Evolutionary conservation across 1,139 yeast genomes (phyloP).

Genomic region (Suhomyces choctaworum): DNA sequence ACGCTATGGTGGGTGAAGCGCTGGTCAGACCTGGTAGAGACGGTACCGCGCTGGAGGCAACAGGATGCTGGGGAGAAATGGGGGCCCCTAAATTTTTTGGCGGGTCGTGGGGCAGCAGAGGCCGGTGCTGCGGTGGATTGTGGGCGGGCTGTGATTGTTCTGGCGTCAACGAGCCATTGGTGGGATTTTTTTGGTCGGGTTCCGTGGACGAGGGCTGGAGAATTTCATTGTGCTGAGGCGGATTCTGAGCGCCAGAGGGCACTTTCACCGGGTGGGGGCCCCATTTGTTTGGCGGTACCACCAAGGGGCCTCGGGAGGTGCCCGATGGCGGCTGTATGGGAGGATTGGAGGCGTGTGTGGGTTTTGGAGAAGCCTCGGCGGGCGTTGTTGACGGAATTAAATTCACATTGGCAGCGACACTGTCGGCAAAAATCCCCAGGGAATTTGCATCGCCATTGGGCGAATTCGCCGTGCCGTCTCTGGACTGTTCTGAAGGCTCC

Average conservation of each 20-base stretch:
- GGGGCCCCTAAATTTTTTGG: neutral
- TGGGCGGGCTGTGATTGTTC: neutral
- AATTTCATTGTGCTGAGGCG: neutral
- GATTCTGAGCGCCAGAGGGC: neutral
- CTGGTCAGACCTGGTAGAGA: neutral
- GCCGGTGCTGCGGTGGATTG: too few species aligned
- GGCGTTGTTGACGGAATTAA: neutral
- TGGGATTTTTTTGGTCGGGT: conserved; percentile 1
- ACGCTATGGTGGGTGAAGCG: neutral
- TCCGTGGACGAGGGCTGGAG: neutral
- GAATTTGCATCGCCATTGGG: conserved; percentile 3
- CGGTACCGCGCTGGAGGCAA: neutral
- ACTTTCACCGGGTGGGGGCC: too few species aligned
- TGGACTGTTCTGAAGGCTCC: conserved; percentile 2
- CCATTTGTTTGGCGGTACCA: too few species aligned
- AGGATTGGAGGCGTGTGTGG: too few species aligned
- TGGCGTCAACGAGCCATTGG: neutral
- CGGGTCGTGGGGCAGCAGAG: too few species aligned
- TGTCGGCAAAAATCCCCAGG: neutral
- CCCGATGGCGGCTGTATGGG: too few species aligned
- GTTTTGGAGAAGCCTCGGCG: too few species aligned
- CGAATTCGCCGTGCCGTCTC: neutral
- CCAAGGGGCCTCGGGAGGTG: too few species aligned
- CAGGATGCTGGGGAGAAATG: neutral
- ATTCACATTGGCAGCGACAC: neutral